Percentiles rank a stretch among this genome's conserved stretches.
Conservation (phyloP, 306 rosid species). For the Glycine tomentella region DNA sequence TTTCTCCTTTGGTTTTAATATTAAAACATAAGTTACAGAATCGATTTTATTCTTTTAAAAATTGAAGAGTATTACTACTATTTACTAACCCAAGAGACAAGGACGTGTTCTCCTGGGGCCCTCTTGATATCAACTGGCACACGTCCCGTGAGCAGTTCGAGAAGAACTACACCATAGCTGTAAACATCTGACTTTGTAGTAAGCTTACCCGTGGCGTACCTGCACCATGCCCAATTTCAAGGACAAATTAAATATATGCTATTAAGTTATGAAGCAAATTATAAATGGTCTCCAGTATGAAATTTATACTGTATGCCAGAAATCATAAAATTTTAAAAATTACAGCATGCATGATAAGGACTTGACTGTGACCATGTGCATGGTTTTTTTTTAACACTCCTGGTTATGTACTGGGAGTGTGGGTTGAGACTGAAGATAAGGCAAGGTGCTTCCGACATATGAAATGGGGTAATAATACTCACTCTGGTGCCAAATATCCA, state of each 20-base stretch:
- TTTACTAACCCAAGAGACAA: conserved; percentile 90
- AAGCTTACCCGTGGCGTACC: conserved; percentile 91
- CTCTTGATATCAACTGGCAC: conserved; percentile 85
- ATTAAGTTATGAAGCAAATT: neutral
- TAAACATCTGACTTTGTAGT: conserved; percentile 95
- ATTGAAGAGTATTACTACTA: neutral
- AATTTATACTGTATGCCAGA: neutral
- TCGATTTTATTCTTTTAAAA: neutral
- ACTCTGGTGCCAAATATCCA: conserved; percentile 99
- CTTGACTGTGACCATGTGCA: conserved; percentile 57
- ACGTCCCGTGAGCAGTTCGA: conserved; percentile 92
- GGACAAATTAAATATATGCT: neutral
- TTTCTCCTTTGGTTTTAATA: neutral
- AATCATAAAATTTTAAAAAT: conserved; percentile 22
- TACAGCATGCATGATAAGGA: conserved; percentile 62
- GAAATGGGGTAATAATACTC: conserved; percentile 56
- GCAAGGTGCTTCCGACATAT: conserved; percentile 39
- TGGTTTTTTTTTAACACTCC: conserved; percentile 44
- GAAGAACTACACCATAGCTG: conserved; percentile 93
- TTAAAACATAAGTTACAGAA: conserved; percentile 10
- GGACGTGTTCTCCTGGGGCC: conserved; percentile 89
- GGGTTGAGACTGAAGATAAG: conserved; percentile 40
- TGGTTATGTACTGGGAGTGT: conserved; percentile 34
- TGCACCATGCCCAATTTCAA: conserved; percentile 49
- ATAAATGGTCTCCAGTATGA: neutral